A percentile compares a stretch with the other conserved stretches of the same genome.
These are phyloP conservation scores for Schrenkiella parvula DNA, from an alignment of 345 rosid genomes.

Conservation along the genomic window DNA sequence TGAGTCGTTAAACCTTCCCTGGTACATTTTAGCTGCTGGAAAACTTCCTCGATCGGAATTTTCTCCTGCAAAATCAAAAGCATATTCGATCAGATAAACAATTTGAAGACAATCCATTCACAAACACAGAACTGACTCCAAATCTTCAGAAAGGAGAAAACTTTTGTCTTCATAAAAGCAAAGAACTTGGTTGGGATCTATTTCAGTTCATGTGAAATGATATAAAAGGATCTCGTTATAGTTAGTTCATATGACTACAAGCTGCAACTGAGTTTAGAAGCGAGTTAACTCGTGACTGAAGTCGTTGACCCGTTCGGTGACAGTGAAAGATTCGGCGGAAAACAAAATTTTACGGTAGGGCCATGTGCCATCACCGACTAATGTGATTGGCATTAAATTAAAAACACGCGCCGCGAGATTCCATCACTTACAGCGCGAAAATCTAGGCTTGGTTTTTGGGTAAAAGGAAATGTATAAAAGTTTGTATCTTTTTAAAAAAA, in stretches of 20 bases:
- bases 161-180: not conserved
- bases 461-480: not conserved
- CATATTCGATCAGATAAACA: no score
- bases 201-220: not conserved
- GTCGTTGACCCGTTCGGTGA: slow-evolving; percentile 9
- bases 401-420: slow-evolving; percentile 16
- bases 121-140: no score
- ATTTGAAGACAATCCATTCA: no score
- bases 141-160: not conserved
- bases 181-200: not conserved
- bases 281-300: not conserved
- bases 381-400: not conserved
- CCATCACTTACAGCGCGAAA: slow-evolving; percentile 12
- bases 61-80: slow-evolving; percentile 45
- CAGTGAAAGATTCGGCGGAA: not conserved
- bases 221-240: not conserved
- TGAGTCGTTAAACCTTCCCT: slow-evolving; percentile 50
- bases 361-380: slow-evolving; percentile 19
- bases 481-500: not conserved
- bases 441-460: not conserved
- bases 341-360: not conserved
- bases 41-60: slow-evolving; percentile 81
- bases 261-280: not conserved
- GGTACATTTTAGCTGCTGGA: slow-evolving; percentile 84
- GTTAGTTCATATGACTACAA: not conserved